Conservation (phyloP, 441 rosid genomes). For the Brassica hybrid region DNA sequence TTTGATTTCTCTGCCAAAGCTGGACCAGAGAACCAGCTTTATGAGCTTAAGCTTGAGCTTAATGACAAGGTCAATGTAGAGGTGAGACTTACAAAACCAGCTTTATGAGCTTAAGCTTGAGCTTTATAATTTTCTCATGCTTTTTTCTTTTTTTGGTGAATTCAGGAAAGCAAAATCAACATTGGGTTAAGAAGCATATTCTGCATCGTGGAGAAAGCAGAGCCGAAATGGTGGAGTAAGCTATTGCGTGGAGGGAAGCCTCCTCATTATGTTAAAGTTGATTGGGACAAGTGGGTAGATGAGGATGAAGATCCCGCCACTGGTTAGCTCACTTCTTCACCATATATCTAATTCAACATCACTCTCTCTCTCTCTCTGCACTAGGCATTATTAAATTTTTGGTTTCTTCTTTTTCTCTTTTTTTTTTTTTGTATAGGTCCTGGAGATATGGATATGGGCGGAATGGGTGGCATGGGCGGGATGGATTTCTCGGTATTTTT, state of each 20-base stretch:
- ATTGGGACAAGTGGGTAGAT: slow-evolving; percentile 93
- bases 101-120: too few species aligned
- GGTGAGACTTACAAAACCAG: slow-evolving; percentile 42
- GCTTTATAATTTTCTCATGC: too few species aligned
- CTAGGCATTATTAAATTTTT: background rate
- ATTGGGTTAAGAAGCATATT: slow-evolving; percentile 67
- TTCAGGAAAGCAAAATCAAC: slow-evolving; percentile 73
- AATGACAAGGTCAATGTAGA: slow-evolving; percentile 73
- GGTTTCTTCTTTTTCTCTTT: background rate
- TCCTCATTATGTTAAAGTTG: slow-evolving; percentile 79
- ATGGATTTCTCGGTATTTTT: slow-evolving; percentile 45
- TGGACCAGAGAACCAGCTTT: slow-evolving; percentile 56
- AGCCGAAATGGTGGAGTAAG: slow-evolving; percentile 74
- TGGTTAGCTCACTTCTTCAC: background rate
- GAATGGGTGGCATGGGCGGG: slow-evolving; percentile 73
- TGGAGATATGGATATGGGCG: slow-evolving; percentile 63
- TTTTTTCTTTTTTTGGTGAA: too few species aligned
- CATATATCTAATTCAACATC: background rate
- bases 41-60: slow-evolving; percentile 75
- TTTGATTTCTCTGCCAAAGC: slow-evolving; percentile 71
- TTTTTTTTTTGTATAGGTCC: too few species aligned
- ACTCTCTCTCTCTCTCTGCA: background rate
- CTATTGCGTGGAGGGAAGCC: slow-evolving; percentile 64
- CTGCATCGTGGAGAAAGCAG: slow-evolving; percentile 76
- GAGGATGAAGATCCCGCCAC: slow-evolving; percentile 66